Percentiles rank a stretch among this genome's conserved stretches.
These are phyloP conservation scores for Vigna radiata DNA, from an alignment of 306 rosid species.

Conservation along the genomic window DNA sequence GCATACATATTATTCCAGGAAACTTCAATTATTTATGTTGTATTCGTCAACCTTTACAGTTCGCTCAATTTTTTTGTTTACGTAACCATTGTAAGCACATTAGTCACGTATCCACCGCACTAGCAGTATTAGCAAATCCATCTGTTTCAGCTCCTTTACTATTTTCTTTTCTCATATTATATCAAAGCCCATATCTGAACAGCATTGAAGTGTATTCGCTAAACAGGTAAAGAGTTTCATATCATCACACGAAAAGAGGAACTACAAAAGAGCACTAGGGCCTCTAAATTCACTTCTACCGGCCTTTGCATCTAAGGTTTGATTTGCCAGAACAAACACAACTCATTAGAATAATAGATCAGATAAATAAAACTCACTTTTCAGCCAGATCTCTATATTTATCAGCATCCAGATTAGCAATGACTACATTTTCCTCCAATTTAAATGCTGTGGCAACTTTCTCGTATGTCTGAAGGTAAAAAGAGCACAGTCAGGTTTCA, in stretches of 20 bases:
- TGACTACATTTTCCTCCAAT: slow-evolving; percentile 70
- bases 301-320: slow-evolving; percentile 14
- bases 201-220: slow-evolving; percentile 12
- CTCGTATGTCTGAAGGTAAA: slow-evolving; percentile 68
- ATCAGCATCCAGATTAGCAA: slow-evolving; percentile 94
- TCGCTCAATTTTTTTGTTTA: neutral
- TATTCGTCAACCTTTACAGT: slow-evolving; percentile 2
- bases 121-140: neutral
- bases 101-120: slow-evolving; percentile 4
- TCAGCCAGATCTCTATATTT: slow-evolving; percentile 84
- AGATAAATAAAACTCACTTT: slow-evolving; percentile 67
- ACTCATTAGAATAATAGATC: slow-evolving; percentile 8
- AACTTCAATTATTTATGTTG: slow-evolving; percentile 24
- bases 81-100: slow-evolving; percentile 14
- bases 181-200: slow-evolving; percentile 1
- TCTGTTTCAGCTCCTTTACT: slow-evolving; percentile 13
- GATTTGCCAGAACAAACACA: slow-evolving; percentile 23
- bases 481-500: slow-evolving; percentile 36
- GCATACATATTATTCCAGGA: slow-evolving; percentile 42
- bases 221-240: slow-evolving; percentile 16
- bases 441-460: slow-evolving; percentile 88
- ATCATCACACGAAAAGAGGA: neutral
- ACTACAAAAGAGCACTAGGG: neutral
- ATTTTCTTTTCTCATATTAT: neutral
- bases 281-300: neutral